These are phyloP conservation scores for Apiospora malaysiana DNA, from an alignment of 2,329 filamentous ascomycete genomes.

Conservation along the genomic window DNA sequence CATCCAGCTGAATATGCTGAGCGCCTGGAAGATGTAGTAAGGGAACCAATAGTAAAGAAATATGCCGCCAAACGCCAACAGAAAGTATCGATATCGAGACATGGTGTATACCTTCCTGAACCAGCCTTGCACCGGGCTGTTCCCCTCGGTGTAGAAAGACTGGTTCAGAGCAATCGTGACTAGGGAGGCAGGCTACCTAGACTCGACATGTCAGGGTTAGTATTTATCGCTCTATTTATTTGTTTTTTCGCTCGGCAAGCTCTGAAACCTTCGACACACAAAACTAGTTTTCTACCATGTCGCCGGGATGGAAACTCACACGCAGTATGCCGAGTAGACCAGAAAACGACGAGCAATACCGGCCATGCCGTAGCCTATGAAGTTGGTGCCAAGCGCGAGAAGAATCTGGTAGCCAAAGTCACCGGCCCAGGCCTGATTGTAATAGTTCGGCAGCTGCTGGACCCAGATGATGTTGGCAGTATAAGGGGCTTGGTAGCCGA, in stretches of 20 bases:
- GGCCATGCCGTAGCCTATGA: slow-evolving; percentile 62
- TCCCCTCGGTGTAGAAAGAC: slow-evolving; percentile 49
- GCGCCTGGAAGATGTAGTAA: slow-evolving; percentile 53
- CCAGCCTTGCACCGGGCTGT: slow-evolving; percentile 50
- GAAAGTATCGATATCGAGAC: slow-evolving; percentile 52
- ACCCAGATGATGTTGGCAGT: slow-evolving; percentile 57
- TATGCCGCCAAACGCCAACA: slow-evolving; percentile 46
- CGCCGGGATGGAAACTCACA: slow-evolving; percentile 32
- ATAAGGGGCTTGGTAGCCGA: slow-evolving; percentile 54
- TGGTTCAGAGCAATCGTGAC: slow-evolving; percentile 55
- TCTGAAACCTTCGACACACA: background rate
- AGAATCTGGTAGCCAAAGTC: slow-evolving; percentile 56
- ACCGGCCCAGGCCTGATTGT: slow-evolving; percentile 56
- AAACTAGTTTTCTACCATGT: background rate
- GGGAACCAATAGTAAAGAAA: slow-evolving; percentile 62
- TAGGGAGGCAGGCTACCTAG: slow-evolving; percentile 57
- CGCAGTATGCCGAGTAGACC: slow-evolving; percentile 56
- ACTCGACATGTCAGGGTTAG: slow-evolving; percentile 33
- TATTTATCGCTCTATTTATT: too few species aligned
- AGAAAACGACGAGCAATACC: slow-evolving; percentile 54
- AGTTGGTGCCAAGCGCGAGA: slow-evolving; percentile 56
- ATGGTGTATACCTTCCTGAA: slow-evolving; percentile 45
- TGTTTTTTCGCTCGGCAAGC: slow-evolving; percentile 35
- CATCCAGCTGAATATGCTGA: slow-evolving; percentile 54
- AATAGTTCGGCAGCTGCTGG: slow-evolving; percentile 55